These are phyloP conservation scores for Sambucus nigra DNA, from an alignment of 129 eudicot genomes.

Conservation along the genomic window DNA sequence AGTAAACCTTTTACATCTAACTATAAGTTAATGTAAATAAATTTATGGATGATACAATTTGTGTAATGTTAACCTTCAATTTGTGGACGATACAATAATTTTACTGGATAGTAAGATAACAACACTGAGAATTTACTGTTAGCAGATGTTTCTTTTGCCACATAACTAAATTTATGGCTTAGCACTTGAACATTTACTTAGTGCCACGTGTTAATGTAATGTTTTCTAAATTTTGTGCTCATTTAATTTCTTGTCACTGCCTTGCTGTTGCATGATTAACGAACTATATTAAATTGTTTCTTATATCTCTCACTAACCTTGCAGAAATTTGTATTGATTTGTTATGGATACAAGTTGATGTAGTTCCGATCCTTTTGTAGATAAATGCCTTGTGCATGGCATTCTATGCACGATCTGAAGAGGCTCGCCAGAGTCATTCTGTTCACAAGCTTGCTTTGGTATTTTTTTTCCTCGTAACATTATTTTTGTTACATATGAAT, in stretches of 20 bases:
- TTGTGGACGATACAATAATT: too few relatives aligned
- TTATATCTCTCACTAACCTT: neutral
- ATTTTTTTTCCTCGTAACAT: conserved; percentile 12
- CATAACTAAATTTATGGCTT: neutral
- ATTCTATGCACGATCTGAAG: conserved; percentile 92
- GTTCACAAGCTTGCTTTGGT: conserved; percentile 92
- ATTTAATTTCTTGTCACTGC: neutral
- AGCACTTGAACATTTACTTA: neutral
- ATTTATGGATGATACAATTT: too few relatives aligned
- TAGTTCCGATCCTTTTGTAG: conserved; percentile 29
- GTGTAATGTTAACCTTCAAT: too few relatives aligned
- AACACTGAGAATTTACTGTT: too few relatives aligned
- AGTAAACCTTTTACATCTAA: too few relatives aligned
- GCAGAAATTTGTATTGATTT: neutral
- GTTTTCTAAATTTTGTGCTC: neutral
- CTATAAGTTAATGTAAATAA: too few relatives aligned
- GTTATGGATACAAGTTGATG: conserved; percentile 4
- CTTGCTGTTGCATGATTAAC: neutral
- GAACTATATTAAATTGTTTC: neutral
- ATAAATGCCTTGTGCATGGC: conserved; percentile 96
- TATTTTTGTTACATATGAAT: conserved; percentile 4
- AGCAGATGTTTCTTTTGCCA: too few relatives aligned
- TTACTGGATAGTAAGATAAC: too few relatives aligned
- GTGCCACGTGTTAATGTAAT: neutral
- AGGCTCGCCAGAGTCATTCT: conserved; percentile 94